phyloP scores from a whole-genome alignment of 1,139 yeast species.

The Suhomyces bokatorum region DNA sequence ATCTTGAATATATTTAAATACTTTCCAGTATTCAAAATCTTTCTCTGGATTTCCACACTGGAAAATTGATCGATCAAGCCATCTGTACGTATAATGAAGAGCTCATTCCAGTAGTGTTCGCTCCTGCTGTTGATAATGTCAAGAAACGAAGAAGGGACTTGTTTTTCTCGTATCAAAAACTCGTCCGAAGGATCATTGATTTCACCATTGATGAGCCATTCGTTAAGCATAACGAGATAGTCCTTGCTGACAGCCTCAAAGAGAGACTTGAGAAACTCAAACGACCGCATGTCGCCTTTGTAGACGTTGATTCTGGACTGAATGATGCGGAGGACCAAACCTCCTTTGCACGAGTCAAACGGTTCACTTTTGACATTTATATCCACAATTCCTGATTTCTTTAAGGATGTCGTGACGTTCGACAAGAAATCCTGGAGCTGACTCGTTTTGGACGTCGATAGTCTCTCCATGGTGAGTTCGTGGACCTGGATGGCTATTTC shows the following conservation, averaged over 20 bases:
- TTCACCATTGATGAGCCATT: constrained; percentile 77
- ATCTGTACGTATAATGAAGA: constrained; percentile 72
- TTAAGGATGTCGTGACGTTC: constrained; percentile 33
- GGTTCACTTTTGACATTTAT: constrained; percentile 53
- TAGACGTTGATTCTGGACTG: constrained; percentile 56
- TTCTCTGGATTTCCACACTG: constrained; percentile 55
- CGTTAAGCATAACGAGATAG: constrained; percentile 67
- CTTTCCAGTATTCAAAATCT: constrained; percentile 81
- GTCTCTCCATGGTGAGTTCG: constrained; percentile 32
- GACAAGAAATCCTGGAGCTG: constrained; percentile 15
- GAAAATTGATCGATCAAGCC: constrained; percentile 72
- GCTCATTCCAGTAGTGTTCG: constrained; percentile 86
- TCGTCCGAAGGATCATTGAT: constrained; percentile 82
- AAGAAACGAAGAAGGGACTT: constrained; percentile 30
- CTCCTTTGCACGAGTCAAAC: constrained; percentile 65
- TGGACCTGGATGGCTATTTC: constrained; percentile 52
- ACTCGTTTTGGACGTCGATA: constrained; percentile 6
- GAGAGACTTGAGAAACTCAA: constrained; percentile 50
- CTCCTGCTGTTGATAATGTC: constrained; percentile 49
- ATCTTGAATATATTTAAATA: constrained; percentile 71
- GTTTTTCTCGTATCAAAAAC: constrained; percentile 62
- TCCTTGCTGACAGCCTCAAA: constrained; percentile 62
- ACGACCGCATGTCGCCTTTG: constrained; percentile 67
- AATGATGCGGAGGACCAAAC: constrained; percentile 60
- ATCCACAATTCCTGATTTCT: constrained; percentile 45